These are phyloP conservation scores for Theileria sp. DNA, from an alignment of 169 alveolate species.

Conservation along the genomic window DNA sequence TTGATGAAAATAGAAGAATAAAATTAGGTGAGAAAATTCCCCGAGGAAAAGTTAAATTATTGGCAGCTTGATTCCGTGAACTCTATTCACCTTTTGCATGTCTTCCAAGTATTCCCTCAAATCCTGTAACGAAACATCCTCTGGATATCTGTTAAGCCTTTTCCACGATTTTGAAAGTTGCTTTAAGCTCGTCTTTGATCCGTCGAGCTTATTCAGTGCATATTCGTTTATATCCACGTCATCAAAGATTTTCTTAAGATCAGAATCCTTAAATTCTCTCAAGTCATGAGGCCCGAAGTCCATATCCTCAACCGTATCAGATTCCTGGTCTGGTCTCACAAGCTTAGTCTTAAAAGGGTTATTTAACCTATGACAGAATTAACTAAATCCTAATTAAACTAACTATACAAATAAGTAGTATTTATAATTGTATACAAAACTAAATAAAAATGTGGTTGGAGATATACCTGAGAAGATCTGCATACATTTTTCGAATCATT, in stretches of 20 bases:
- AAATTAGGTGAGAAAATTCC: background rate
- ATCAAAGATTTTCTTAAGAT: background rate
- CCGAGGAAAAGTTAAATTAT: slow-evolving; percentile 14
- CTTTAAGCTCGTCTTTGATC: slow-evolving; percentile 29
- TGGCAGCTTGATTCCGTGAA: slow-evolving; percentile 59
- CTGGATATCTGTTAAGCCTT: slow-evolving; percentile 31
- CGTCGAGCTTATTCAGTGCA: slow-evolving; percentile 6
- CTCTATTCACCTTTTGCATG: slow-evolving; percentile 31
- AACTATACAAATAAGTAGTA: too few species aligned
- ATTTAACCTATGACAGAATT: background rate
- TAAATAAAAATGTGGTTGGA: background rate
- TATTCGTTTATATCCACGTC: slow-evolving; percentile 19
- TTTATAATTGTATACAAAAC: background rate
- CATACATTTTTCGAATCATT: slow-evolving; percentile 27
- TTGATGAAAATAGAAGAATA: background rate
- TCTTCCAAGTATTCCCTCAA: slow-evolving; percentile 48
- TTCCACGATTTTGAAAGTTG: slow-evolving; percentile 55
- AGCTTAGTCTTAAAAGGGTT: slow-evolving; percentile 11
- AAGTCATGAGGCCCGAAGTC: slow-evolving; percentile 18
- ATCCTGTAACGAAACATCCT: slow-evolving; percentile 25
- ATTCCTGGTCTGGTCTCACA: background rate
- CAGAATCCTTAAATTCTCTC: slow-evolving; percentile 22
- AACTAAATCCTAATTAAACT: background rate
- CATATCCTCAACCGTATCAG: background rate
- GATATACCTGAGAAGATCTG: slow-evolving; percentile 19